Conservation (phyloP, 495 filamentous ascomycete species). For the Hypoxylon intermedium region DNA sequence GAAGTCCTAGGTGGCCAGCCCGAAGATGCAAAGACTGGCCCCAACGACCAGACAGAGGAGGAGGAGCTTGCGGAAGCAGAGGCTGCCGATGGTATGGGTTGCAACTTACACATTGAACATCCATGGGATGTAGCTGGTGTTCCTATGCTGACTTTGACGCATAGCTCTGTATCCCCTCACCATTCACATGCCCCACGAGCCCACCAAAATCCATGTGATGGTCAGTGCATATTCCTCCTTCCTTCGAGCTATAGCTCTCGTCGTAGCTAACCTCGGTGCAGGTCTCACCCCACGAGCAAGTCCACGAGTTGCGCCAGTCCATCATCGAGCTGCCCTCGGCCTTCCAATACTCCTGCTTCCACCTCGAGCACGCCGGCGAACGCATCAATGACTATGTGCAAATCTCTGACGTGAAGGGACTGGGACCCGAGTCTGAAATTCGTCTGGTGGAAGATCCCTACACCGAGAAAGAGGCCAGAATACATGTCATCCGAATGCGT, state of each 20-base stretch:
- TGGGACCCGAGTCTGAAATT: constrained; percentile 76
- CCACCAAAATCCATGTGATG: constrained; percentile 82
- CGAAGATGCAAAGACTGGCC: constrained; percentile 34
- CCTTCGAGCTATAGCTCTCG: constrained; percentile 30
- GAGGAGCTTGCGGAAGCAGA: constrained; percentile 35
- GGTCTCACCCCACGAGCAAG: constrained; percentile 92
- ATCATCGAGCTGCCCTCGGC: constrained; percentile 93
- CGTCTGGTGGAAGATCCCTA: constrained; percentile 93
- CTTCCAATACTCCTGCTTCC: constrained; percentile 98
- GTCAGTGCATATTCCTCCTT: constrained; percentile 53
- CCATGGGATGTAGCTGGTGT: neutral
- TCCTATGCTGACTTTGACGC: constrained; percentile 23
- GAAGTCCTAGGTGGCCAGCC: constrained; percentile 33
- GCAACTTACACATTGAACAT: neutral
- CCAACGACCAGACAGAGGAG: constrained; percentile 34
- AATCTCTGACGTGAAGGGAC: constrained; percentile 85
- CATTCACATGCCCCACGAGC: constrained; percentile 82
- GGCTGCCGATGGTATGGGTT: constrained; percentile 33
- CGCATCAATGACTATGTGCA: constrained; percentile 95
- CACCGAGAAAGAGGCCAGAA: constrained; percentile 96
- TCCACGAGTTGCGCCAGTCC: constrained; percentile 96
- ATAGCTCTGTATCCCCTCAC: constrained; percentile 74
- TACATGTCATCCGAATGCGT: constrained; percentile 88
- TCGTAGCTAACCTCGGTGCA: constrained; percentile 49
- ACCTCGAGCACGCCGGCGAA: constrained; percentile 84